These are phyloP conservation scores for Pouteria glomerata DNA, from an alignment of 148 eudicot species.

Conservation along the genomic window DNA sequence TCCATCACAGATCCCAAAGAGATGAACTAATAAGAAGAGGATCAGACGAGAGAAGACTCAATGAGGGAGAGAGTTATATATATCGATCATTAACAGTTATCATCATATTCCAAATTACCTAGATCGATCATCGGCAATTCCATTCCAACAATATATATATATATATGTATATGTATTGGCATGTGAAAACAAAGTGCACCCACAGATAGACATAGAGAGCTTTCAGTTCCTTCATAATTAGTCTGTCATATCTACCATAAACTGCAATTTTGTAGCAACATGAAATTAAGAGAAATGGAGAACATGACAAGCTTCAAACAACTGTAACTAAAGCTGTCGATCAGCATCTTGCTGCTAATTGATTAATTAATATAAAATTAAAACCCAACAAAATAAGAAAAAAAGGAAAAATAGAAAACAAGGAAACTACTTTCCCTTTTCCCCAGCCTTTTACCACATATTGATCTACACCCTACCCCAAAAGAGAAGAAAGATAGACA, in stretches of 20 bases:
- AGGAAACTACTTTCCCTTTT: not conserved
- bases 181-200: too few species aligned
- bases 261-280: not conserved
- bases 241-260: too few species aligned
- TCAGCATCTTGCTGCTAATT: slow-evolving; percentile 6
- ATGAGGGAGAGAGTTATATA: not conserved
- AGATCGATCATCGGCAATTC: too few species aligned
- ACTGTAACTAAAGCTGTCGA: not conserved
- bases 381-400: not conserved
- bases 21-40: too few species aligned
- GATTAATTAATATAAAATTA: too few species aligned
- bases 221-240: too few species aligned
- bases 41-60: not conserved
- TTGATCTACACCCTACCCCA: not conserved
- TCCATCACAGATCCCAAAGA: slow-evolving; percentile 26
- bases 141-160: not conserved
- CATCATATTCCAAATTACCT: not conserved
- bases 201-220: too few species aligned
- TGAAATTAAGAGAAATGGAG: not conserved
- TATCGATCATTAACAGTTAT: not conserved
- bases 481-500: not conserved
- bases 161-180: too few species aligned
- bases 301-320: not conserved
- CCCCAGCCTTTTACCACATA: not conserved
- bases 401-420: not conserved